phyloP scores from a whole-genome alignment of 2,329 filamentous ascomycete species.

The Phoma sp. region DNA sequence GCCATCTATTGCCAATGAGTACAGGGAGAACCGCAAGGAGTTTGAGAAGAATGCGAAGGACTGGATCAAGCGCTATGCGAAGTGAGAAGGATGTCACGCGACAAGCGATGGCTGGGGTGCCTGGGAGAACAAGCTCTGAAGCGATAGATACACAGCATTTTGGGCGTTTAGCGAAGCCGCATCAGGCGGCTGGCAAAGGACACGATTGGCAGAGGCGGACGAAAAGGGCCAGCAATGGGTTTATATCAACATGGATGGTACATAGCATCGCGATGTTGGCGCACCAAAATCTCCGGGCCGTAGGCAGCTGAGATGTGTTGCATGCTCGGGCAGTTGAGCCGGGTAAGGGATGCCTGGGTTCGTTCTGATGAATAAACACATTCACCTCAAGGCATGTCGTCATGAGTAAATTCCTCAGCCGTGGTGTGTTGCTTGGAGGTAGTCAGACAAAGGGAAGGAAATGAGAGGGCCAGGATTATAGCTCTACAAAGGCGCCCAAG shows the following conservation, averaged over 20 bases:
- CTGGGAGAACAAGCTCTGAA: not conserved
- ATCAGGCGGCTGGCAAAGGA: constrained; percentile 19
- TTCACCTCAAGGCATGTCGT: constrained; percentile 2
- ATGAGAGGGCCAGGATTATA: constrained; percentile 14
- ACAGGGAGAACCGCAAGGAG: constrained; percentile 68
- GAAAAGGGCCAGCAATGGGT: constrained; percentile 8
- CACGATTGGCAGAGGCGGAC: not conserved
- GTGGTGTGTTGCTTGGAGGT: not conserved
- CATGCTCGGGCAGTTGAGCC: not conserved
- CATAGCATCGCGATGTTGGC: not conserved
- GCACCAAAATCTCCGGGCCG: constrained; percentile 13
- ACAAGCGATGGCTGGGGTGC: constrained; percentile 5
- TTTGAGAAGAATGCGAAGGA: constrained; percentile 78
- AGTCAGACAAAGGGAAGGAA: constrained; percentile 1
- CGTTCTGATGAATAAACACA: constrained; percentile 2
- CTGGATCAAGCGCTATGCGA: constrained; percentile 79
- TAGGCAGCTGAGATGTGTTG: not conserved
- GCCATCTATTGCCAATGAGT: constrained; percentile 84
- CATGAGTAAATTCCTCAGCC: constrained; percentile 13
- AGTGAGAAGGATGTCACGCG: constrained; percentile 27
- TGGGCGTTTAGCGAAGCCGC: constrained; percentile 43
- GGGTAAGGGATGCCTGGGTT: constrained; percentile 8
- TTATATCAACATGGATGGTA: constrained; percentile 9
- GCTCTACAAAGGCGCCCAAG: constrained; percentile 5
- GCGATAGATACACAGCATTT: constrained; percentile 31